These are phyloP conservation scores for Trypethelium eluteriae DNA, from an alignment of 495 filamentous ascomycete species.

Conservation along the genomic window DNA sequence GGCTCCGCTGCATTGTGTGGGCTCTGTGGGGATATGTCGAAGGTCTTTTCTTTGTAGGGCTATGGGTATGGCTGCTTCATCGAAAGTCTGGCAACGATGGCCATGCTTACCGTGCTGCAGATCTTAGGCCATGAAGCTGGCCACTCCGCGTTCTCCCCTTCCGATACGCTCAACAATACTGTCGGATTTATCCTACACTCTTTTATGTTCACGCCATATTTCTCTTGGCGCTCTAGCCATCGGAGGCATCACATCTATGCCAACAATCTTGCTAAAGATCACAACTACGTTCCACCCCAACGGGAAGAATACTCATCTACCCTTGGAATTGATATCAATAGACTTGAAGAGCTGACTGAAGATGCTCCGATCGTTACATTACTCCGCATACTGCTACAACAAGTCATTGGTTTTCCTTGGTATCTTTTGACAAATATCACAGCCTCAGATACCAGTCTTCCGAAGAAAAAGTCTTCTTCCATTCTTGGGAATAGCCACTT, in stretches of 20 bases:
- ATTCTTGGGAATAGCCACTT: constrained; percentile 1
- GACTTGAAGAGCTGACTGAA: constrained; percentile 17
- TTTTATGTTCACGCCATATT: constrained; percentile 75
- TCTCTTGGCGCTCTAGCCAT: constrained; percentile 89
- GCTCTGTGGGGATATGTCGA: not conserved
- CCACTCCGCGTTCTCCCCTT: constrained; percentile 64
- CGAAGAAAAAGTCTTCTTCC: not conserved
- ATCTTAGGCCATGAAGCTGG: constrained; percentile 17
- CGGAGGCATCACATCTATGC: constrained; percentile 71
- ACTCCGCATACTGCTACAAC: constrained; percentile 16
- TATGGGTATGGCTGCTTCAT: not conserved
- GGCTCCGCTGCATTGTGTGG: not conserved
- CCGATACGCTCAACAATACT: constrained; percentile 73
- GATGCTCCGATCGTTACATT: constrained; percentile 16
- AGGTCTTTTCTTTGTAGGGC: not conserved
- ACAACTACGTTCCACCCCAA: constrained; percentile 19
- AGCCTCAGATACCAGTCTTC: constrained; percentile 10
- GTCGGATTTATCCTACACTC: constrained; percentile 81
- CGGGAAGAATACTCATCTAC: constrained; percentile 11
- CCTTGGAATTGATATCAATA: not conserved
- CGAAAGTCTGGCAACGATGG: not conserved
- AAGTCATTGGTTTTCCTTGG: constrained; percentile 14
- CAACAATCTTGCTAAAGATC: constrained; percentile 20
- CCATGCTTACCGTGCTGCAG: not conserved
- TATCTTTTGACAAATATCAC: constrained; percentile 8